These are phyloP conservation scores for Alternaria arborescens DNA, from an alignment of 2,329 filamentous ascomycete species.

Conservation along the genomic window DNA sequence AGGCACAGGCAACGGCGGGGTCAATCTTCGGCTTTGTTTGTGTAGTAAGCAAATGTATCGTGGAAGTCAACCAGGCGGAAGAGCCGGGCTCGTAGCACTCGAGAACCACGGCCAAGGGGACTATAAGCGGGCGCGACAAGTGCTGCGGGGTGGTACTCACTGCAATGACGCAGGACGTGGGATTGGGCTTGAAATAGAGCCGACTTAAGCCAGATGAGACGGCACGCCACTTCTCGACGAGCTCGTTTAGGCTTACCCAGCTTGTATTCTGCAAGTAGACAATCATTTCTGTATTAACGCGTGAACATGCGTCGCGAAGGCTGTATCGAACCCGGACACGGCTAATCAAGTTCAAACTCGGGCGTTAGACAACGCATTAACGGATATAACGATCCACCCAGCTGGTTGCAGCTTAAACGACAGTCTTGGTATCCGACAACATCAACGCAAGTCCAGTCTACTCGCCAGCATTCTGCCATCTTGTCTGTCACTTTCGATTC, in stretches of 20 bases:
- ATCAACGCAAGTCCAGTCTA: not conserved
- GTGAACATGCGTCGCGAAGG: not conserved
- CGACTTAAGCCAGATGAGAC: constrained; percentile 13
- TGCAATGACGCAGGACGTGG: constrained; percentile 39
- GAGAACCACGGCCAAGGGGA: constrained; percentile 33
- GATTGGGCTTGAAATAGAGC: constrained; percentile 26
- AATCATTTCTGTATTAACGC: not conserved
- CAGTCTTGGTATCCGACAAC: not conserved
- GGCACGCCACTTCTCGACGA: constrained; percentile 1
- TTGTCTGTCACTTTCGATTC: not conserved
- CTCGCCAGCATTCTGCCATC: not conserved
- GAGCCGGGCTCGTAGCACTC: constrained; percentile 30
- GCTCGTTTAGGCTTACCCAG: not conserved
- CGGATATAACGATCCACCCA: not conserved
- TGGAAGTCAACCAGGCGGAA: constrained; percentile 25
- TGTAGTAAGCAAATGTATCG: constrained; percentile 7
- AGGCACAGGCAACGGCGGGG: constrained; percentile 19
- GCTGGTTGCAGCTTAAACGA: not conserved
- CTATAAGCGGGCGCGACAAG: constrained; percentile 17
- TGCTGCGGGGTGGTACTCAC: constrained; percentile 12
- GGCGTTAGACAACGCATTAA: not conserved
- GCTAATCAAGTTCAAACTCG: not conserved
- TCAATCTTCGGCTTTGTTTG: constrained; percentile 17
- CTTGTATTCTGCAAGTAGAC: not conserved
- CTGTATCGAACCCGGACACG: not conserved